Conservation (phyloP, 2,329 filamentous ascomycete genomes). For the Cephalotrichum gorgonifer region DNA sequence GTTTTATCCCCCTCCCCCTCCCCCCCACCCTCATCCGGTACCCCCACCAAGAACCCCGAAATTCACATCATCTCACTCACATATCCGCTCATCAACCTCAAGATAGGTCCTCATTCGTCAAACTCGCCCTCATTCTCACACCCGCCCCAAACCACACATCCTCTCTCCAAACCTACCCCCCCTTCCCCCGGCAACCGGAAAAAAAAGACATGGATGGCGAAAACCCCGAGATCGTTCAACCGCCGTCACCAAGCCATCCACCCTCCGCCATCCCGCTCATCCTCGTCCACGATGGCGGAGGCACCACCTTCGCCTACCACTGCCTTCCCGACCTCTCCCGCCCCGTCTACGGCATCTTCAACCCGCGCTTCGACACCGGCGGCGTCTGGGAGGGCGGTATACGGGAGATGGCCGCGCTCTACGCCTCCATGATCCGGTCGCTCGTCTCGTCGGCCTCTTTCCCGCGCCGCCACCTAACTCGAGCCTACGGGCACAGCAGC, state of each 20-base stretch:
- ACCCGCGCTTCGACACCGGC: slow-evolving; percentile 38
- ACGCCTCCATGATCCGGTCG: slow-evolving; percentile 32
- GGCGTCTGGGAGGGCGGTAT: slow-evolving; percentile 40
- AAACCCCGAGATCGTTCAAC: slow-evolving; percentile 23
- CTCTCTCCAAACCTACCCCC: background rate
- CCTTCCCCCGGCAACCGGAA: background rate
- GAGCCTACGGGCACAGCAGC: background rate
- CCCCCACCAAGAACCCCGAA: too few relatives aligned
- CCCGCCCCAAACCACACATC: background rate
- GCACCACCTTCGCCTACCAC: slow-evolving; percentile 48
- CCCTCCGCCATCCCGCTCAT: slow-evolving; percentile 32
- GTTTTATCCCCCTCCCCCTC: too few relatives aligned
- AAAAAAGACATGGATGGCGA: slow-evolving; percentile 11
- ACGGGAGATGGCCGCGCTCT: slow-evolving; percentile 41
- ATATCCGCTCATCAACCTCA: too few relatives aligned
- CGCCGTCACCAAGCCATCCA: slow-evolving; percentile 12
- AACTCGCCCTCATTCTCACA: background rate
- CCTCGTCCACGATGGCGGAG: slow-evolving; percentile 51
- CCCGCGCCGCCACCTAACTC: slow-evolving; percentile 6
- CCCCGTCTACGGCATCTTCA: slow-evolving; percentile 41
- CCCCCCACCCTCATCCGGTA: too few relatives aligned
- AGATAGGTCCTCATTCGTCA: background rate
- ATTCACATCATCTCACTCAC: too few relatives aligned
- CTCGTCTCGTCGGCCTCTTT: slow-evolving; percentile 20
- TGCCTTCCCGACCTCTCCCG: slow-evolving; percentile 38